Conservation (phyloP, 2,329 filamentous ascomycete genomes). For the Cercospora zeina region DNA sequence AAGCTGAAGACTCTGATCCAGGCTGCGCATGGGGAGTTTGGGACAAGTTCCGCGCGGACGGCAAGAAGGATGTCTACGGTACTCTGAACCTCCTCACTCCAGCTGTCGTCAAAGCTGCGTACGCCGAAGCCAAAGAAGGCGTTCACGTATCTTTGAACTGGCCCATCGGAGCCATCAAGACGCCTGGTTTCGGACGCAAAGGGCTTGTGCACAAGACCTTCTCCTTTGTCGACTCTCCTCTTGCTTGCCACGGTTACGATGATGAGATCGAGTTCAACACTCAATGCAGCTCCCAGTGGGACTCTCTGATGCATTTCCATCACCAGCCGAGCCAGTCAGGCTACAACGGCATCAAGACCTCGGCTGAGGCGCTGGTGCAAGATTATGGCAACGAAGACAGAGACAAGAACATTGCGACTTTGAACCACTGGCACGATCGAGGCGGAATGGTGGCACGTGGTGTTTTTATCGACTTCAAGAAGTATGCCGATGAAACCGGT, state of each 20-base stretch:
- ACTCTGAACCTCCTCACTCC: slow-evolving; percentile 51
- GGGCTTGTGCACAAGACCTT: slow-evolving; percentile 42
- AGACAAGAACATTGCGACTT: slow-evolving; percentile 36
- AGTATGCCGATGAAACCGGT: slow-evolving; percentile 59
- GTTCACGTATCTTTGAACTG: slow-evolving; percentile 48
- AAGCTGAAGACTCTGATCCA: slow-evolving; percentile 21
- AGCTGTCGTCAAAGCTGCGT: slow-evolving; percentile 46
- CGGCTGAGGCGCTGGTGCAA: slow-evolving; percentile 34
- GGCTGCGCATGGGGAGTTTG: slow-evolving; percentile 48
- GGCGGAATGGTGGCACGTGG: slow-evolving; percentile 58
- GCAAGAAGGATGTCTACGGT: slow-evolving; percentile 47
- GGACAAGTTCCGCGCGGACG: slow-evolving; percentile 42
- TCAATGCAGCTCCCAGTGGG: slow-evolving; percentile 51
- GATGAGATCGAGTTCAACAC: slow-evolving; percentile 53
- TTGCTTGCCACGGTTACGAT: slow-evolving; percentile 43
- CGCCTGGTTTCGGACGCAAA: slow-evolving; percentile 41
- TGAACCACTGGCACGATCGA: slow-evolving; percentile 52
- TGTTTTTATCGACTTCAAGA: slow-evolving; percentile 58
- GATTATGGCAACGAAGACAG: slow-evolving; percentile 33
- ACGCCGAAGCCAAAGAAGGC: slow-evolving; percentile 47
- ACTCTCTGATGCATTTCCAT: slow-evolving; percentile 48
- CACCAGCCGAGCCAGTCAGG: slow-evolving; percentile 45
- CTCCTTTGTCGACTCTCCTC: slow-evolving; percentile 41
- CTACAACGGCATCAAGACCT: slow-evolving; percentile 53
- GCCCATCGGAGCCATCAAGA: slow-evolving; percentile 41